Percentiles rank a stretch among this genome's conserved stretches.
These are phyloP conservation scores for Magnusiomyces sp. DNA, from an alignment of 1,139 yeast genomes.

Conservation along the genomic window DNA sequence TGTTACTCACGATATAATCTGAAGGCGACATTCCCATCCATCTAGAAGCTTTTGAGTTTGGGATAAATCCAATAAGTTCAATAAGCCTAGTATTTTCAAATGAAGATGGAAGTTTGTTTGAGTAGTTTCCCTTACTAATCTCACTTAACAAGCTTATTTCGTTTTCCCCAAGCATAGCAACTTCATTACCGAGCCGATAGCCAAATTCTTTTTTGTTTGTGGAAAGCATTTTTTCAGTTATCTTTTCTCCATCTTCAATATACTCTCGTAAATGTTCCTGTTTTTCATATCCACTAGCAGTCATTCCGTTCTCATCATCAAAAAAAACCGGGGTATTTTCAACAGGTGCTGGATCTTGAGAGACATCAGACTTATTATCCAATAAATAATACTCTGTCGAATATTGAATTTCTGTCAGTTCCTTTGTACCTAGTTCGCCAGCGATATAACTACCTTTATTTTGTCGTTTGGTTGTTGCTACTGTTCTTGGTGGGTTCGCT, in stretches of 20 bases:
- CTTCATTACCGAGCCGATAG: constrained; percentile 59
- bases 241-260: constrained; percentile 13
- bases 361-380: constrained; percentile 21
- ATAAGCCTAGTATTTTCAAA: not conserved
- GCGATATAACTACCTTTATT: too few relatives aligned
- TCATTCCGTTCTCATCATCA: constrained; percentile 12
- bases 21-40: constrained; percentile 55
- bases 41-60: constrained; percentile 41
- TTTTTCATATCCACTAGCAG: constrained; percentile 18
- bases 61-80: constrained; percentile 50
- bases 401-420: constrained; percentile 4
- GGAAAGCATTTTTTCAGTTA: not conserved
- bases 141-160: constrained; percentile 31
- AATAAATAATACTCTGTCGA: constrained; percentile 4
- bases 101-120: constrained; percentile 34
- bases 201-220: constrained; percentile 35
- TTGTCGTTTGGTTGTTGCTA: too few relatives aligned
- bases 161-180: constrained; percentile 41
- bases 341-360: constrained; percentile 26
- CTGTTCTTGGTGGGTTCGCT: too few relatives aligned
- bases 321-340: constrained; percentile 16
- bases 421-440: not conserved
- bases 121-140: not conserved
- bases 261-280: constrained; percentile 18
- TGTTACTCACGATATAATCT: constrained; percentile 44